A percentile compares a stretch with the other conserved stretches of the same genome.
Conservation (phyloP, 164 flowering plant species). For the Houttuynia cordata region DNA sequence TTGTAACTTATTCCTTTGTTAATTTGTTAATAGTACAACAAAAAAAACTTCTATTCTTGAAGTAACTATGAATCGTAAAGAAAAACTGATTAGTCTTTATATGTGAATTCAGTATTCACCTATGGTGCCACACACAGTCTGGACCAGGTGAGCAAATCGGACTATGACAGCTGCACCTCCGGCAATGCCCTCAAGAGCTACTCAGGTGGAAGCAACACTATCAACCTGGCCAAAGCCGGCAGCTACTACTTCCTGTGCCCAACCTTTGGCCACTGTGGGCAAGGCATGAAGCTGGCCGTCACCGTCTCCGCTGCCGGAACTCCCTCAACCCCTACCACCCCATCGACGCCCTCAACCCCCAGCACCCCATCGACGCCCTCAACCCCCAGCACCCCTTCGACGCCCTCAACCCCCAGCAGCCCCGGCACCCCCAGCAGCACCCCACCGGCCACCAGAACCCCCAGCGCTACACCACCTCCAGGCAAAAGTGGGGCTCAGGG, state of each 20-base stretch:
- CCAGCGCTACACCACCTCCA: too few species aligned
- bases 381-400: too few species aligned
- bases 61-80: too few species aligned
- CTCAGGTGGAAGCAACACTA: neutral
- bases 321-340: too few species aligned
- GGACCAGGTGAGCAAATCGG: slow-evolving; percentile 4
- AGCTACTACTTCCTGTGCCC: slow-evolving; percentile 9
- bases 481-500: neutral
- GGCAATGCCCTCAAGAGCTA: slow-evolving; percentile 3
- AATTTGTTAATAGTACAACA: too few species aligned
- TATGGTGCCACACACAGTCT: slow-evolving; percentile 6
- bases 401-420: too few species aligned
- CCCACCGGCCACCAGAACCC: too few species aligned
- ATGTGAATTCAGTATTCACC: slow-evolving; percentile 5
- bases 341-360: too few species aligned
- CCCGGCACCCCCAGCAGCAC: too few species aligned
- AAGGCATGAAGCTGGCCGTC: slow-evolving; percentile 10
- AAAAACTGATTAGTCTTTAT: neutral
- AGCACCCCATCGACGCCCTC: too few species aligned
- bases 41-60: too few species aligned
- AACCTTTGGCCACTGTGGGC: slow-evolving; percentile 5
- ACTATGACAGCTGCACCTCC: slow-evolving; percentile 6
- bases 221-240: slow-evolving; percentile 1
- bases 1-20: too few species aligned
- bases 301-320: neutral